Evolutionary conservation across 2,329 filamentous ascomycete genomes (phyloP).

Genomic region (Alternaria tenuissima): DNA sequence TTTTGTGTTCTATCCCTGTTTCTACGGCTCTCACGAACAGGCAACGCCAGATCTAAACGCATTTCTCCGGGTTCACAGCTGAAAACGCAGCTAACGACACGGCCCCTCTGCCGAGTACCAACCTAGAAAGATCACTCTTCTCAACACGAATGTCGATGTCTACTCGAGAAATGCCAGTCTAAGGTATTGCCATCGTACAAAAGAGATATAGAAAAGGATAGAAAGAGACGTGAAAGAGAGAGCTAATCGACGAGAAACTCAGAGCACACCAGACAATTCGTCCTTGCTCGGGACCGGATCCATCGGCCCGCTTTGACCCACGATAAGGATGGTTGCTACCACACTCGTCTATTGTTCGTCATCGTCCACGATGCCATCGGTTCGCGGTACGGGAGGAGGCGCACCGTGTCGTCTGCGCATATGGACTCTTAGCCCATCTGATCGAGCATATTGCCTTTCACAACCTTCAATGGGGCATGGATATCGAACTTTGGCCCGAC

Average conservation of each 20-base stretch:
- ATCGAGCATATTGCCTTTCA: slow-evolving; percentile 34
- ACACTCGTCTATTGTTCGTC: not conserved
- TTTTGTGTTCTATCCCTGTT: not conserved
- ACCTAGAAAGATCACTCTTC: not conserved
- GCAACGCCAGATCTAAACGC: not conserved
- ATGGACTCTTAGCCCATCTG: slow-evolving; percentile 35
- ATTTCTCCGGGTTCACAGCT: not conserved
- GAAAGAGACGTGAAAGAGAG: not conserved
- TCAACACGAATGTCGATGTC: not conserved
- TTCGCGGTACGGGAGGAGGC: slow-evolving; percentile 11
- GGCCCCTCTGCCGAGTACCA: not conserved
- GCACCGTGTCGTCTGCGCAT: slow-evolving; percentile 26
- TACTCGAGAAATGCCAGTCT: not conserved
- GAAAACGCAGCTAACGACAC: not conserved
- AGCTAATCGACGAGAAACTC: not conserved
- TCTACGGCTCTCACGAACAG: not conserved
- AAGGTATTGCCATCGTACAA: not conserved
- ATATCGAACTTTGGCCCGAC: slow-evolving; percentile 23
- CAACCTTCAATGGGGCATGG: slow-evolving; percentile 30
- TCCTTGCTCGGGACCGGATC: not conserved
- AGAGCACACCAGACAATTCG: not conserved
- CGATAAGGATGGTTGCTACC: not conserved
- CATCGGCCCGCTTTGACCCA: not conserved
- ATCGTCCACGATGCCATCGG: not conserved
- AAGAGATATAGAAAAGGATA: not conserved